Conservation (phyloP, 257 asterid genomes). For the Ophiorrhiza pumila region DNA sequence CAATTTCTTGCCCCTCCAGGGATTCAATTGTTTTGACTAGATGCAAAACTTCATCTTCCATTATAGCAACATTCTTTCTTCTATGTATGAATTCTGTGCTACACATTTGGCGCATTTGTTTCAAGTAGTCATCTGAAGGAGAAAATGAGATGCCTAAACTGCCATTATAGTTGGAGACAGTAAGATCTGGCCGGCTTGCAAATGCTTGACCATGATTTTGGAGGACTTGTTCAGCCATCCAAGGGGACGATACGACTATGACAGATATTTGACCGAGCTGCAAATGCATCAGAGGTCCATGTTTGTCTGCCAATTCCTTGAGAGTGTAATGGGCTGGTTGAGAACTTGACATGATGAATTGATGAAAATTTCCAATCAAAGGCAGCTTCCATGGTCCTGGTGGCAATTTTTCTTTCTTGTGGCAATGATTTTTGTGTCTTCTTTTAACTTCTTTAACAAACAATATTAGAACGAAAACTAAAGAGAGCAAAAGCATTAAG, state of each 20-base stretch:
- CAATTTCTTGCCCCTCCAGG: not conserved
- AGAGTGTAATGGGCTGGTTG: constrained; percentile 20
- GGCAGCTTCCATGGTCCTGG: constrained; percentile 32
- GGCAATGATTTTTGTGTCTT: too few species aligned
- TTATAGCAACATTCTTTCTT: constrained; percentile 5
- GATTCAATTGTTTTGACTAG: not conserved
- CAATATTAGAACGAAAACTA: not conserved
- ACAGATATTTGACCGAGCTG: constrained; percentile 21
- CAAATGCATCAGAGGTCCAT: constrained; percentile 29
- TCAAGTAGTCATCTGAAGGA: constrained; percentile 24
- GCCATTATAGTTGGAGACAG: constrained; percentile 1
- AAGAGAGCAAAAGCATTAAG: too few species aligned
- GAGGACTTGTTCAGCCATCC: constrained; percentile 24
- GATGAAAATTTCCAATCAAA: constrained; percentile 25
- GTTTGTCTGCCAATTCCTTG: constrained; percentile 8
- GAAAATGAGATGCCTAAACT: constrained; percentile 6
- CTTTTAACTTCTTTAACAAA: too few species aligned
- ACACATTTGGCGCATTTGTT: constrained; percentile 16
- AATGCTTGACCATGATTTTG: constrained; percentile 25
- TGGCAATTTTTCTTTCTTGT: too few species aligned
- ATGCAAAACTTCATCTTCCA: constrained; percentile 9
- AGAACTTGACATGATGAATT: constrained; percentile 13
- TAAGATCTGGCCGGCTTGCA: constrained; percentile 13
- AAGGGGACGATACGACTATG: constrained; percentile 23
- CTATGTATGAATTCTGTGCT: constrained; percentile 19